phyloP scores from a whole-genome alignment of 345 rosid species.

The Acer campestre region DNA sequence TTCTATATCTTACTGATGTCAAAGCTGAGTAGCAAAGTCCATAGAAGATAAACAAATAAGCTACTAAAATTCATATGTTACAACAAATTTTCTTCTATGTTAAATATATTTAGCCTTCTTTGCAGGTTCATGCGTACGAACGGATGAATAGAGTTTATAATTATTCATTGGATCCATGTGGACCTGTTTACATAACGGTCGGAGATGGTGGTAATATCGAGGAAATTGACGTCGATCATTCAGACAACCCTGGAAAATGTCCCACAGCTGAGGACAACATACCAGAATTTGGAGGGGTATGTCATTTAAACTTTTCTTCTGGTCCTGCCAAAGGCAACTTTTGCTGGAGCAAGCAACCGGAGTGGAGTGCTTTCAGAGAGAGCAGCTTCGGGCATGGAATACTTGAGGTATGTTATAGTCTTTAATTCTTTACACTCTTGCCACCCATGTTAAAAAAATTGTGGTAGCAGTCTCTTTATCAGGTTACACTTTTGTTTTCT shows the following conservation, averaged over 20 bases:
- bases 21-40: background rate
- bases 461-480: background rate
- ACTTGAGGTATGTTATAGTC: conserved; percentile 55
- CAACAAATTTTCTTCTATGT: background rate
- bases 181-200: conserved; percentile 71
- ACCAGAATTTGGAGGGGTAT: conserved; percentile 71
- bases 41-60: background rate
- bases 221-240: conserved; percentile 65
- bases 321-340: conserved; percentile 84
- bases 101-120: background rate
- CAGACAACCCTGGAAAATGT: conserved; percentile 78
- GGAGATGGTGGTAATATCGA: conserved; percentile 96
- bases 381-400: conserved; percentile 95
- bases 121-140: conserved; percentile 93
- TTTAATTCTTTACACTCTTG: background rate
- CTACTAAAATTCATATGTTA: too few relatives aligned
- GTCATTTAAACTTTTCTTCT: conserved; percentile 64
- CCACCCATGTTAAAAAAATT: background rate
- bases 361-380: conserved; percentile 87
- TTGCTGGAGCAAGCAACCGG: conserved; percentile 83
- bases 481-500: background rate
- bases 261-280: conserved; percentile 64
- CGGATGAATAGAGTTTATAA: conserved; percentile 77
- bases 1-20: background rate
- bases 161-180: conserved; percentile 74